A percentile compares a stretch with the other conserved stretches of the same genome.
Conservation (phyloP, 805 yeast species). For the Zygosaccharomyces bisporus region DNA sequence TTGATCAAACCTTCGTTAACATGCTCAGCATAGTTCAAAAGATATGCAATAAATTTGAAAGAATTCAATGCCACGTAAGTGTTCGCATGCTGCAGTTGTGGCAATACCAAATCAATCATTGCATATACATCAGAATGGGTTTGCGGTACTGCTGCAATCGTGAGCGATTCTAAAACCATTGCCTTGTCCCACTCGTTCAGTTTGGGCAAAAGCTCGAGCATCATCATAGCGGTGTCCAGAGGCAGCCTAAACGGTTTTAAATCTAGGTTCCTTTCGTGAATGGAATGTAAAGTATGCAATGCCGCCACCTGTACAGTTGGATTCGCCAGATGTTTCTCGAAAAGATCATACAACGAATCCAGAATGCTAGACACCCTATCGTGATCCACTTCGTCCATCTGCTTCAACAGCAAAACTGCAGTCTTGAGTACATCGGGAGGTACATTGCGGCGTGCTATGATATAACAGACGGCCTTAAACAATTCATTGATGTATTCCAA, state of each 20-base stretch:
- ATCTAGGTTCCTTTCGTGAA: conserved; percentile 48
- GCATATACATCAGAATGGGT: conserved; percentile 59
- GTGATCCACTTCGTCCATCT: conserved; percentile 56
- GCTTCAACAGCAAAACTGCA: conserved; percentile 67
- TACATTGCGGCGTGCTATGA: conserved; percentile 45
- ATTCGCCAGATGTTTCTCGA: conserved; percentile 46
- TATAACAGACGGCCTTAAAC: conserved; percentile 36
- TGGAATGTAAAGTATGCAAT: conserved; percentile 58
- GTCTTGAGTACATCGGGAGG: conserved; percentile 57
- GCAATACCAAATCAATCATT: conserved; percentile 60
- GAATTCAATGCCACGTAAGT: conserved; percentile 78
- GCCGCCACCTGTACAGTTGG: conserved; percentile 68
- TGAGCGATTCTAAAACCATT: conserved; percentile 58
- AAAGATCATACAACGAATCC: conserved; percentile 25
- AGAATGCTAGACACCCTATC: conserved; percentile 46
- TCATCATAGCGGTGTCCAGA: conserved; percentile 37
- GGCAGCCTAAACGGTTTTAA: conserved; percentile 37
- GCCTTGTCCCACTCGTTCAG: conserved; percentile 71
- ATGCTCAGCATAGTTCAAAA: conserved; percentile 63
- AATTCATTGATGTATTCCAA: conserved; percentile 49
- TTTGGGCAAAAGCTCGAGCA: conserved; percentile 36
- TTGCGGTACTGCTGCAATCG: conserved; percentile 64
- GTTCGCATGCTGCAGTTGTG: conserved; percentile 75
- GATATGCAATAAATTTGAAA: conserved; percentile 64
- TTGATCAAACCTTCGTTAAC: conserved; percentile 56